Conservation (phyloP, 306 rosid genomes). For the Vigna trinervia region DNA sequence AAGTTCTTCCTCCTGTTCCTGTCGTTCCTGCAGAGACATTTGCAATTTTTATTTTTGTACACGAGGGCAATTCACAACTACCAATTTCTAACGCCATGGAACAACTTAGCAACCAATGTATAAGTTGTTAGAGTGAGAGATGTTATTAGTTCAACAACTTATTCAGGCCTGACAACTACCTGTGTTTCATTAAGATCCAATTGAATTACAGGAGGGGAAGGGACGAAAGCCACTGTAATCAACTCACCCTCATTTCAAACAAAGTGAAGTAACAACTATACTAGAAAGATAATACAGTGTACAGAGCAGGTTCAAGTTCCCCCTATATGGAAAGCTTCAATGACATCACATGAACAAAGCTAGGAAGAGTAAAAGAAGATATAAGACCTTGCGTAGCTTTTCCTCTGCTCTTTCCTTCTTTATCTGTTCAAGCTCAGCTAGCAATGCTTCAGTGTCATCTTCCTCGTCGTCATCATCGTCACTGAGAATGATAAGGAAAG, state of each 20-base stretch:
- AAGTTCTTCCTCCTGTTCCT: conserved; percentile 84
- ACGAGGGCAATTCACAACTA: conserved; percentile 16
- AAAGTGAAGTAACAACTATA: not conserved
- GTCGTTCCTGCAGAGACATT: conserved; percentile 63
- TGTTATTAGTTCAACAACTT: not conserved
- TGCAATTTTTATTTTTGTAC: not conserved
- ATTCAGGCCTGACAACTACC: not conserved
- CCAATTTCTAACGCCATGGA: not conserved
- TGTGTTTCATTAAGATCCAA: conserved; percentile 1
- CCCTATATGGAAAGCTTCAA: conserved; percentile 28
- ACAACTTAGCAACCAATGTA: conserved; percentile 9
- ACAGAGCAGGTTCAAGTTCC: not conserved
- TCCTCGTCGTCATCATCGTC: conserved; percentile 60
- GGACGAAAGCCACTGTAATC: not conserved
- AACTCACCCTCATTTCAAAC: not conserved
- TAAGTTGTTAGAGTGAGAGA: not conserved
- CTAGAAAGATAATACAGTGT: not conserved
- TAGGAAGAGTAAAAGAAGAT: not conserved
- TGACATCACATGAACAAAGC: conserved; percentile 11
- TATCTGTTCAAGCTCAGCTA: conserved; percentile 98
- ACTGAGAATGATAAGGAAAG: conserved; percentile 37
- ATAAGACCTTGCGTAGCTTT: conserved; percentile 75
- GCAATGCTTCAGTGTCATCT: conserved; percentile 88
- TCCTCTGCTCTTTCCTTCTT: conserved; percentile 97
- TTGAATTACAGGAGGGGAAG: not conserved